Base-by-base conservation (phyloP, 2,329 filamentous ascomycete genomes). In the Botrytis elliptica region DNA sequence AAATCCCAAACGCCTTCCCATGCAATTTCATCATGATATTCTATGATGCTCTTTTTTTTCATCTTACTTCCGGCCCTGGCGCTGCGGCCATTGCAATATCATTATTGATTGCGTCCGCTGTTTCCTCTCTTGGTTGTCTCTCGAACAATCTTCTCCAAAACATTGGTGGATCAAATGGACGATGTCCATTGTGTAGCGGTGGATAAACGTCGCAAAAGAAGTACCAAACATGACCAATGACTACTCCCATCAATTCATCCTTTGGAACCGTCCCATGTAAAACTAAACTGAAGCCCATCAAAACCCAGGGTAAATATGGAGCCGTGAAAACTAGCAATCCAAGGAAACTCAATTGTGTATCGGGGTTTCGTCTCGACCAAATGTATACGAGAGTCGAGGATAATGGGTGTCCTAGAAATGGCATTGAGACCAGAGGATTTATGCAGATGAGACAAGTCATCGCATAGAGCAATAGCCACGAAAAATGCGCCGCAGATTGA, bases 161-260 rank as follows among this genome's bases (percentile, higher is more conserved):
- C 74, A 85, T 84, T 0, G 96, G 96, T 55, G 96, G 95, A 79
- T 97, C 95, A 66, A 99, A 86, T 0, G 96, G 96, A 73, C 93
- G 88, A 70, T 92, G 91, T 29, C 94, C 94, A 76, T 92, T 90
- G 83, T 98, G 93, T 62, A 98, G 88, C 4, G 94, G 93, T 5
- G 96, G 96, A 83, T 97, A 99, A 25, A 99, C 95, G 82, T 99
- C 96, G 74, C 91, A 93, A 83, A 98, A 98, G 85, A 98, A 99
- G 83, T 98, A 99, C 92, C 95, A 98, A 59, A 98, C 88, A 83
- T 99, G 96, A 16, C 96, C 96, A 57, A 98, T 95, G 16, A 96
- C 90, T 25, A 98, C 94, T 6, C 96, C 96, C 85, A 97, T 94
- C 76, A 99, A 92, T 85, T 99, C 96, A 82, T 98, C 96, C 83